A percentile compares a stretch with the other conserved stretches of the same genome.
Evolutionary conservation across 2,329 filamentous ascomycete genomes (phyloP).

Genomic region (Aureobasidium lini): DNA sequence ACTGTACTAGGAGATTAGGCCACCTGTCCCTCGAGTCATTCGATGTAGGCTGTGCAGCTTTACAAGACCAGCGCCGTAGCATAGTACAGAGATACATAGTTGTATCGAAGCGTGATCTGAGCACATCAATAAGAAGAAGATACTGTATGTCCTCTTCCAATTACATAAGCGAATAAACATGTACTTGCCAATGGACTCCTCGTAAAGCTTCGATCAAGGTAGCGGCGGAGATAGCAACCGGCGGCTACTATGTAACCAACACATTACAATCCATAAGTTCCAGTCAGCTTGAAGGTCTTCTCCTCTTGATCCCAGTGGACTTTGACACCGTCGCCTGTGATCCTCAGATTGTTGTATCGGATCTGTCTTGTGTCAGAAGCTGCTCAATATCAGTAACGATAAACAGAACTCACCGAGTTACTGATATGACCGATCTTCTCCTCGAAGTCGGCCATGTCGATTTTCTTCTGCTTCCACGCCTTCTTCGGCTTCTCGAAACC

Average conservation of each 20-base stretch:
- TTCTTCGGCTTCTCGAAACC: neutral
- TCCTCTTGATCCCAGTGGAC: constrained; percentile 1
- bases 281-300: neutral
- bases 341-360: neutral
- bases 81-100: neutral
- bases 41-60: neutral
- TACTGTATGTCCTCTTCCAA: neutral
- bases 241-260: neutral
- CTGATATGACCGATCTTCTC: neutral
- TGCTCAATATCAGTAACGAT: too few species aligned
- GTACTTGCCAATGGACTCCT: neutral
- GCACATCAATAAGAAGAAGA: neutral
- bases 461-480: constrained; percentile 2
- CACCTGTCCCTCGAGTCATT: neutral
- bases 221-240: too few species aligned
- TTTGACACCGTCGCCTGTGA: neutral
- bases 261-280: neutral
- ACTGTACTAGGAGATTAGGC: neutral
- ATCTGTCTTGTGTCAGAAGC: neutral
- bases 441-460: neutral
- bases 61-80: neutral
- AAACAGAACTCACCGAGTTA: neutral
- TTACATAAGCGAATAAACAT: neutral
- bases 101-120: too few species aligned
- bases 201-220: too few species aligned